Percentiles rank a stretch among this genome's conserved stretches.
These are phyloP conservation scores for Linnemannia zychae DNA, from an alignment of 192 early-diverging fungal genomes.

Conservation along the genomic window DNA sequence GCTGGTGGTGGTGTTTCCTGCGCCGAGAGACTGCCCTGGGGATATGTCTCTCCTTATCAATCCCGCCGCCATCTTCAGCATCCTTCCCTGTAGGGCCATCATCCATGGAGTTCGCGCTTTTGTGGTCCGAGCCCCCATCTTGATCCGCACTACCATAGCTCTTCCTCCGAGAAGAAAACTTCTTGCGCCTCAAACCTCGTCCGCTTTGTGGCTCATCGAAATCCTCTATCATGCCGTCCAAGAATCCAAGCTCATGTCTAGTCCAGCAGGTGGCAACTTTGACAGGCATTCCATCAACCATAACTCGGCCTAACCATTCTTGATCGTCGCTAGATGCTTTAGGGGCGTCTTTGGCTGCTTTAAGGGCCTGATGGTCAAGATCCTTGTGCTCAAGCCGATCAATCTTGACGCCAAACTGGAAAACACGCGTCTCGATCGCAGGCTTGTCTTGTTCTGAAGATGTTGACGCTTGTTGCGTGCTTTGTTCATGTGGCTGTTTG, in stretches of 20 bases:
- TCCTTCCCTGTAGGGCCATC: background rate
- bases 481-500: background rate
- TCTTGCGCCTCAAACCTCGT: background rate
- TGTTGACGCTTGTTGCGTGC: background rate
- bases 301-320: constrained; percentile 47
- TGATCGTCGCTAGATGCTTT: background rate
- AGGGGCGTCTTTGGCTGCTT: constrained; percentile 4
- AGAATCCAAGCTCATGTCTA: constrained; percentile 43
- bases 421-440: constrained; percentile 38
- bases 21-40: constrained; percentile 11
- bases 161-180: background rate
- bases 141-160: background rate
- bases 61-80: background rate
- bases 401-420: constrained; percentile 50
- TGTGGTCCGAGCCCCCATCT: background rate
- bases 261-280: constrained; percentile 28
- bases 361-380: constrained; percentile 18
- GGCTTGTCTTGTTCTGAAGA: background rate
- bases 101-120: background rate
- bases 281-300: constrained; percentile 39
- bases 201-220: background rate
- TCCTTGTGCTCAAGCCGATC: constrained; percentile 47
- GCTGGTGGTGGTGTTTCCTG: constrained; percentile 29
- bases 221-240: constrained; percentile 45
- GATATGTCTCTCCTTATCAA: background rate